These are phyloP conservation scores for Lichtheimia ramosa DNA, from an alignment of 371 early-diverging fungal species.

Conservation along the genomic window DNA sequence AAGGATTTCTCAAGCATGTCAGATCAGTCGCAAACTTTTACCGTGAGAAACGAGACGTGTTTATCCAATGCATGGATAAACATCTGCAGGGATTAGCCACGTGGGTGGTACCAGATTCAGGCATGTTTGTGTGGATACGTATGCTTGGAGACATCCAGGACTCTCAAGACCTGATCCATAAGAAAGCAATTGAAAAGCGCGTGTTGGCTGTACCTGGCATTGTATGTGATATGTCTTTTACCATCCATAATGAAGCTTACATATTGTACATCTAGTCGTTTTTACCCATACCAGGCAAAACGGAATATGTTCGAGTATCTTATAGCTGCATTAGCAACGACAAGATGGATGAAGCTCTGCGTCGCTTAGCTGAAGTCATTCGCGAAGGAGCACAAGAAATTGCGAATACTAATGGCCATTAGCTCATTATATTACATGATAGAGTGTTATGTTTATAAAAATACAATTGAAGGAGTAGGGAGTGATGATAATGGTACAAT, in stretches of 20 bases:
- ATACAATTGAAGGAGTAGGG: slow-evolving; percentile 2
- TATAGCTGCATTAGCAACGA: slow-evolving; percentile 66
- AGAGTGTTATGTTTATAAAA: slow-evolving; percentile 3
- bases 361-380: slow-evolving; percentile 50
- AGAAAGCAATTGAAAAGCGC: slow-evolving; percentile 65
- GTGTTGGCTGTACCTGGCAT: slow-evolving; percentile 78
- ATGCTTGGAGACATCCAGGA: slow-evolving; percentile 62
- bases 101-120: slow-evolving; percentile 69
- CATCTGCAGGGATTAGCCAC: slow-evolving; percentile 67
- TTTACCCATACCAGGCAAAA: slow-evolving; percentile 23
- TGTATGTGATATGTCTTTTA: slow-evolving; percentile 19
- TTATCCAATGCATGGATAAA: slow-evolving; percentile 55
- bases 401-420: not conserved
- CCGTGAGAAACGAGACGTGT: slow-evolving; percentile 57
- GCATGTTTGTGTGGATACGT: slow-evolving; percentile 87
- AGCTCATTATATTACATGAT: not conserved
- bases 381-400: slow-evolving; percentile 20
- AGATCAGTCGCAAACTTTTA: slow-evolving; percentile 60
- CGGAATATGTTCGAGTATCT: slow-evolving; percentile 59
- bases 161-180: slow-evolving; percentile 61
- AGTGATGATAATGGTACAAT: not conserved
- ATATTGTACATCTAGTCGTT: slow-evolving; percentile 20
- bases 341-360: slow-evolving; percentile 66
- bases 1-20: slow-evolving; percentile 71
- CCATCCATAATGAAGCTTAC: too few relatives aligned